These are phyloP conservation scores for Zygotorulaspora mrakii DNA, from an alignment of 1,139 yeast genomes.

Conservation along the genomic window DNA sequence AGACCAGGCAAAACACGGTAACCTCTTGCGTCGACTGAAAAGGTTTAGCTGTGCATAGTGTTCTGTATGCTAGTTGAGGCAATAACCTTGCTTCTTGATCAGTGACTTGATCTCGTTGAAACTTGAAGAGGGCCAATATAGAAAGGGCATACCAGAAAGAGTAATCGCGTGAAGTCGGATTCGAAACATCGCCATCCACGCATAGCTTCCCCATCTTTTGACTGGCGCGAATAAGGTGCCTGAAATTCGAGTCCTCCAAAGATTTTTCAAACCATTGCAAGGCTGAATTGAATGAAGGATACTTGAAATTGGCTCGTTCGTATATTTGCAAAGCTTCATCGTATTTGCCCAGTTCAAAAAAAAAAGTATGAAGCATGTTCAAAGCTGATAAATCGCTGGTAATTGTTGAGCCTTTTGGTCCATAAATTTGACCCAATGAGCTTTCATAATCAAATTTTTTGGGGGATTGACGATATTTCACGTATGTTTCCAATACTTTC, in stretches of 20 bases:
- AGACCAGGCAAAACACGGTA: conserved; percentile 31
- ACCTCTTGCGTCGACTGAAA: conserved; percentile 31
- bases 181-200: conserved; percentile 11
- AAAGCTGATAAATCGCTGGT: conserved; percentile 30
- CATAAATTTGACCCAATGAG: conserved; percentile 20
- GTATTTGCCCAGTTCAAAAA: conserved; percentile 26
- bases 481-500: conserved; percentile 28
- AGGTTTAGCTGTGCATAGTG: conserved; percentile 25
- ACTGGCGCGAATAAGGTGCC: conserved; percentile 28
- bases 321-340: conserved; percentile 28
- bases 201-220: conserved; percentile 27
- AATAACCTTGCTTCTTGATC: conserved; percentile 25
- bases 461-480: conserved; percentile 31
- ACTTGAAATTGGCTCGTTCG: conserved; percentile 30
- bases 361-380: conserved; percentile 27
- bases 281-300: conserved; percentile 28
- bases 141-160: conserved; percentile 34
- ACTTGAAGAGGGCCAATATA: conserved; percentile 25
- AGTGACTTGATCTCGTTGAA: conserved; percentile 18
- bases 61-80: conserved; percentile 28
- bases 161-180: conserved; percentile 20
- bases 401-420: conserved; percentile 19
- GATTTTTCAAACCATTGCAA: conserved; percentile 31
- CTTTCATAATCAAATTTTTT: conserved; percentile 24
- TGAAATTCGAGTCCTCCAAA: conserved; percentile 26